These are phyloP conservation scores for Zygosaccharomyces lentus DNA, from an alignment of 805 yeast species.

Conservation along the genomic window DNA sequence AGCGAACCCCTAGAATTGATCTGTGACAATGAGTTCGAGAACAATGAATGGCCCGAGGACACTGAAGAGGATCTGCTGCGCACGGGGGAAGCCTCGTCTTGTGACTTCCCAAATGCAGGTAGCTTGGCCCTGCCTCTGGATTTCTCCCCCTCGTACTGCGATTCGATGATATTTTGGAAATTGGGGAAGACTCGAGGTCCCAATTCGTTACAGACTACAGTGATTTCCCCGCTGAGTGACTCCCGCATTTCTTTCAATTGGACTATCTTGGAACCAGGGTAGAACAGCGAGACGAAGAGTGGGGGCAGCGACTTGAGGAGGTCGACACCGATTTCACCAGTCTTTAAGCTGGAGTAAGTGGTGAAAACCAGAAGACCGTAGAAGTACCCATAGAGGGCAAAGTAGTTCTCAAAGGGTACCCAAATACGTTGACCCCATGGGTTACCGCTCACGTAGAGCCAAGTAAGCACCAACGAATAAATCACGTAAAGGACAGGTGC, in stretches of 20 bases:
- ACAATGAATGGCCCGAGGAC: constrained; percentile 34
- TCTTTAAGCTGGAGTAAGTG: constrained; percentile 78
- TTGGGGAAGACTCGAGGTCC: constrained; percentile 91
- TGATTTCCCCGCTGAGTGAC: constrained; percentile 63
- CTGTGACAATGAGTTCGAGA: constrained; percentile 57
- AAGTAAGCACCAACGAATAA: constrained; percentile 53
- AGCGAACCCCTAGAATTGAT: constrained; percentile 58
- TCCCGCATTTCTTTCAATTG: constrained; percentile 57
- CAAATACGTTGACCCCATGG: constrained; percentile 33
- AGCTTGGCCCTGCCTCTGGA: constrained; percentile 5
- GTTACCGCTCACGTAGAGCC: constrained; percentile 32
- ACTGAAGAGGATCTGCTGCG: constrained; percentile 31
- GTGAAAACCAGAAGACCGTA: constrained; percentile 61
- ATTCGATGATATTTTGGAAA: constrained; percentile 44
- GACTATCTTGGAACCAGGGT: constrained; percentile 41
- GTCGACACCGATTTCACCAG: constrained; percentile 92
- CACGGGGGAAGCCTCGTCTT: constrained; percentile 3
- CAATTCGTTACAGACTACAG: constrained; percentile 70
- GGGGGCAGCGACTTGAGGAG: constrained; percentile 78
- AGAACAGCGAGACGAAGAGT: constrained; percentile 42
- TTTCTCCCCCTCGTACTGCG: constrained; percentile 7
- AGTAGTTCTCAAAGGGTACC: constrained; percentile 22
- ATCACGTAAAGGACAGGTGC: constrained; percentile 81
- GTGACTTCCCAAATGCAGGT: constrained; percentile 4
- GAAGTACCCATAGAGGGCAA: constrained; percentile 41